Base-by-base conservation (phyloP, 2,329 filamentous ascomycete species). In the Aspergillus calidoustus region DNA sequence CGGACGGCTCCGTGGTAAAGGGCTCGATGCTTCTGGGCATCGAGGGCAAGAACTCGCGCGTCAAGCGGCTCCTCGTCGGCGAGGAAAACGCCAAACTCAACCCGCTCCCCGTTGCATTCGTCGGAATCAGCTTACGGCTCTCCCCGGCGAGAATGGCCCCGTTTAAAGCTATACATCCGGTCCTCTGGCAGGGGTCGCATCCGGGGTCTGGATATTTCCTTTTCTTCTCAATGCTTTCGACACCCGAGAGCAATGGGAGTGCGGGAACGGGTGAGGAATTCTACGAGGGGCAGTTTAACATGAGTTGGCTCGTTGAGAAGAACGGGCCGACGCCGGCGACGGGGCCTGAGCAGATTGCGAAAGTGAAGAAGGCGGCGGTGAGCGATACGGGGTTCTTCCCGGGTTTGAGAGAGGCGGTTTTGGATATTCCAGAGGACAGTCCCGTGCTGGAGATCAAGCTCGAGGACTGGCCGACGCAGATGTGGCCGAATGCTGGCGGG, bases 121-220 rank as follows among this genome's bases (percentile, higher is more conserved):
- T 86, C 2, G 84, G 85, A 2, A 75, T 80, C 9, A 82, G 79
- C 47, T 67, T 81, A 7, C 66, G 77, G 0, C 78, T 83, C 38
- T 74, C 78, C 0, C 70, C 76, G 0, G 74, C 78, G 17, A 72
- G 83, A 44, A 76, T 83, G 19, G 69, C 72, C 1, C 77, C 79
- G 0, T 74, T 85, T 3, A 74, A 76, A 6, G 73, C 73, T 1
- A 77, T 86, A 0, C 85, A 87, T 57, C 81, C 84, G 0, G 84
- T 81, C 47, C 84, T 87, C 54, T 77, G 87, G 22, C 84, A 87
- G 54, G 84, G 84, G 0, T 79, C 80, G 0, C 79, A 86, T 43
- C 84, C 85, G 0, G 71, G 77, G 28, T 82, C 83, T 4, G 78
- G 83, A 47, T 78, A 79, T 0, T 87, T 83, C 67, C 69, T 85